Evolutionary conservation across 139 green algal genomes (phyloP), one percentile per base, ranked within the genome.

Genomic region (Chlamydomonas sphaeroides): DNA sequence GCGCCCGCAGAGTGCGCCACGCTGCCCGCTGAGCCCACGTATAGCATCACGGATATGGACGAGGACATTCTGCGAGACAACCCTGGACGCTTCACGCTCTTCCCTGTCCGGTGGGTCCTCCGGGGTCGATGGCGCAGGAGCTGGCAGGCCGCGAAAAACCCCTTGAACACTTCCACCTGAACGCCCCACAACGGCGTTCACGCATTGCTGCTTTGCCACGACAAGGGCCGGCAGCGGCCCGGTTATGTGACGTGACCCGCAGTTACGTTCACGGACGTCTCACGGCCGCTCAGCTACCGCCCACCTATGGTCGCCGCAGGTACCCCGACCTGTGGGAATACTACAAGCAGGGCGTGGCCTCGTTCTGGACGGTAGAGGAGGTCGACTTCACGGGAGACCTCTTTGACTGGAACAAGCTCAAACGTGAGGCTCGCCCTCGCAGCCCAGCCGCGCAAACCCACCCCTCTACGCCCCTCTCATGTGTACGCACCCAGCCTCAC

Each of bases 311-410:
- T 5, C 63, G 3, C 18, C 30, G 33, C 65, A 84, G 77, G n/a
- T 84, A 84, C 59, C 49, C 79, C 23, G 79, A 84, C 33, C 85
- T 99, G 15, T 99, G 97, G 97, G 92, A 98, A 88, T 95, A 97
- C 80, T 98, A 99, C 95, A 99, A 99, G 91, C 97, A 97, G 88
- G 96, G 95, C 15, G 96, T 98, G 87, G 96, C 96, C 18, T 95
- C 86, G 76, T 99, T 99, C 86, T 99, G 96, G 94, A 98, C 94
- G 95, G 95, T 94, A 39, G 95, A 98, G 77, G 97, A 99, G 87
- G 96, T 99, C 1, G 97, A 99, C 88, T 94, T 99, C 48, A 89
- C 91, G 35, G 90, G 93, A 38, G 97, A 99, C 88, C 53, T 94
- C 38, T 89, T 90, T 35, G 92, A 99, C 90, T 99, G 97, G 97